phyloP scores from a whole-genome alignment of 148 eudicot genomes.

The Dianthus caryophyllus region DNA sequence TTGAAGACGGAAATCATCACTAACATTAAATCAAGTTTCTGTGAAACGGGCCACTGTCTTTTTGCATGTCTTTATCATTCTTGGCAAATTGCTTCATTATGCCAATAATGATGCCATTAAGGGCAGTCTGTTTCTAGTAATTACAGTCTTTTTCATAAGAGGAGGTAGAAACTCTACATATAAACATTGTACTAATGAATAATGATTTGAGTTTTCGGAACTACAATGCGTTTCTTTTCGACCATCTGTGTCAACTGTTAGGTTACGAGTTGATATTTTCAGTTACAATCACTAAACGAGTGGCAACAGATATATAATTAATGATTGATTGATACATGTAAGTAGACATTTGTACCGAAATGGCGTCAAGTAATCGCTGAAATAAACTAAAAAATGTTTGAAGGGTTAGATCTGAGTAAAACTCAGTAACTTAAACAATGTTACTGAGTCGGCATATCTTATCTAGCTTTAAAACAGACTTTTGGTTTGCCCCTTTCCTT shows the following conservation, averaged over 20 bases:
- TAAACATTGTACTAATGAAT: too few relatives aligned
- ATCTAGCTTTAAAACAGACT: constrained; percentile 18
- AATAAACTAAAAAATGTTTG: constrained; percentile 26
- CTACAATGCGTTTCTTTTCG: too few relatives aligned
- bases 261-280: too few relatives aligned
- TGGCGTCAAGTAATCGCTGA: constrained; percentile 28
- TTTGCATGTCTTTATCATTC: constrained; percentile 2
- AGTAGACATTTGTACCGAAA: constrained; percentile 2
- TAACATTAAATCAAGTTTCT: not conserved
- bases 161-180: too few relatives aligned
- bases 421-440: constrained; percentile 1
- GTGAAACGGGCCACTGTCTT: not conserved
- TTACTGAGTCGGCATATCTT: constrained; percentile 20
- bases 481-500: constrained; percentile 2
- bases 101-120: constrained; percentile 3
- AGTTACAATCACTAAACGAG: not conserved
- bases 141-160: too few relatives aligned
- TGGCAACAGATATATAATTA: too few relatives aligned
- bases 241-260: too few relatives aligned
- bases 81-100: not conserved
- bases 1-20: not conserved
- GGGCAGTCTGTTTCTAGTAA: not conserved
- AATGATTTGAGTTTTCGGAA: too few relatives aligned
- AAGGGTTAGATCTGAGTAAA: constrained; percentile 13
- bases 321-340: not conserved